Evolutionary conservation across 116 monocot genomes (phyloP), one percentile per base, ranked within the genome.

Genomic region (Phalaenopsis hybrid): DNA sequence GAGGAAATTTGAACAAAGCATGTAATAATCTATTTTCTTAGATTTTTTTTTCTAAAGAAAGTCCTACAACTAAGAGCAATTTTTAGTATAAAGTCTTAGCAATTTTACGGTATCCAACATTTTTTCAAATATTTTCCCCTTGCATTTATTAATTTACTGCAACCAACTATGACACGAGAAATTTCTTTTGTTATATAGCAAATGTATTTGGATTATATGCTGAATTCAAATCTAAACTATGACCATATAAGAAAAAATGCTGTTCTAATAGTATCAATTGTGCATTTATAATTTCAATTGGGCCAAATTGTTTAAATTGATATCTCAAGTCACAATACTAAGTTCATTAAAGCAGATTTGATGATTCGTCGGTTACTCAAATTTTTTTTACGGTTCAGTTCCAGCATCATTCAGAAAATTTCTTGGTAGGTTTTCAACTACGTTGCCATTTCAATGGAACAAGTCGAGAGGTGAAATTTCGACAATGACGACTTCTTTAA

Each of bases 221-320:
- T 33, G 12, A 15, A 11, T 33, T 33, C 31, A 70, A 70, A 37
- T 12, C 13, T 33, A 33, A 70, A 37, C 13, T 16, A 4, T 37
- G 37, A 65, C 65, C 65, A 37, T 2, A 1, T 20, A 74, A 75
- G 15, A 45, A 20, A 37, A 20, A 20, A 20, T 2, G 44, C 45
- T 43, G n/a, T 16, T 75, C 45, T 44, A 2, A 37, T 75, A 75
- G 2, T 45, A 6, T 45, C 6, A 75, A 75, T 75, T n/a, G n/a
- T 72, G 15, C 75, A 75, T 44, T 18, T 72, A 75, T n/a, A 75
- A 20, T 43, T 75, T 43, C 45, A 43, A 75, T 75, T 17, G 45
- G 15, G 75, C 16, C 4, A 72, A 72, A 72, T 44, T 44, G 44
- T 4, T 74, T 17, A 41, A 16, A 13, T 74, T 74, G 15, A 70